Evolutionary conservation across 2,329 filamentous ascomycete genomes (phyloP).

Genomic region (Ophiostoma populinum): DNA sequence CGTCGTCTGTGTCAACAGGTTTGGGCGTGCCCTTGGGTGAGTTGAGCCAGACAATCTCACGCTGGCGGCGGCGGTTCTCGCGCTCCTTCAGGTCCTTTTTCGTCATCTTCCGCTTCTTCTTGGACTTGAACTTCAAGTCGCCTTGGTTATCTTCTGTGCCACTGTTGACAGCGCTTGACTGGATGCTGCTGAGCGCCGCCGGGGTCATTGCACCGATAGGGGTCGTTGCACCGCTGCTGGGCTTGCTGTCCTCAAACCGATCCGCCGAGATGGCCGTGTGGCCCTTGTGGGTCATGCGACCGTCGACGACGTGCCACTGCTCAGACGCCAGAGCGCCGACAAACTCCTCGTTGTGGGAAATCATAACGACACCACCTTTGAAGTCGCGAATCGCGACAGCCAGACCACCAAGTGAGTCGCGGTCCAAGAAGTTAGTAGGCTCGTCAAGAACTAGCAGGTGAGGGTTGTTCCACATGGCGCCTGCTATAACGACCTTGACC

Average conservation of each 20-base stretch:
- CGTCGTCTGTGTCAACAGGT: conserved; percentile 62
- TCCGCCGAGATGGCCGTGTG: conserved; percentile 56
- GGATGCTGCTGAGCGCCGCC: conserved; percentile 35
- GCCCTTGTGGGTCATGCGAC: conserved; percentile 71
- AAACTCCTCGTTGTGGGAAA: conserved; percentile 98
- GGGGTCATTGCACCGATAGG: too few species aligned
- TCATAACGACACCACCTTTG: conserved; percentile 97
- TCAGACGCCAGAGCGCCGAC: conserved; percentile 89
- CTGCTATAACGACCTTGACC: conserved; percentile 94
- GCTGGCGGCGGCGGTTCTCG: conserved; percentile 68
- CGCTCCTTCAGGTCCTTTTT: conserved; percentile 91
- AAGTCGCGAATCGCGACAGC: conserved; percentile 97
- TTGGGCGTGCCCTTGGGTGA: conserved; percentile 71
- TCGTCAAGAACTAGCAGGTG: conserved; percentile 95
- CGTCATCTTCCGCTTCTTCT: conserved; percentile 98
- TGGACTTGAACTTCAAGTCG: conserved; percentile 68
- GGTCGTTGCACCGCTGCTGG: conserved; percentile 21
- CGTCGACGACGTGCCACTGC: conserved; percentile 87
- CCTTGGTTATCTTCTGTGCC: conserved; percentile 58
- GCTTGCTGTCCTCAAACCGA: conserved; percentile 65
- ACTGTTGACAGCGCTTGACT: conserved; percentile 52
- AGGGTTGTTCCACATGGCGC: conserved; percentile 98
- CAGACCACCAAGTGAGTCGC: conserved; percentile 88
- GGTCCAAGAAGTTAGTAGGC: conserved; percentile 97
- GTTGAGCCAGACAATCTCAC: conserved; percentile 75